phyloP scores from a whole-genome alignment of 2,329 filamentous ascomycete species.

The Neofusicoccum sp. region DNA sequence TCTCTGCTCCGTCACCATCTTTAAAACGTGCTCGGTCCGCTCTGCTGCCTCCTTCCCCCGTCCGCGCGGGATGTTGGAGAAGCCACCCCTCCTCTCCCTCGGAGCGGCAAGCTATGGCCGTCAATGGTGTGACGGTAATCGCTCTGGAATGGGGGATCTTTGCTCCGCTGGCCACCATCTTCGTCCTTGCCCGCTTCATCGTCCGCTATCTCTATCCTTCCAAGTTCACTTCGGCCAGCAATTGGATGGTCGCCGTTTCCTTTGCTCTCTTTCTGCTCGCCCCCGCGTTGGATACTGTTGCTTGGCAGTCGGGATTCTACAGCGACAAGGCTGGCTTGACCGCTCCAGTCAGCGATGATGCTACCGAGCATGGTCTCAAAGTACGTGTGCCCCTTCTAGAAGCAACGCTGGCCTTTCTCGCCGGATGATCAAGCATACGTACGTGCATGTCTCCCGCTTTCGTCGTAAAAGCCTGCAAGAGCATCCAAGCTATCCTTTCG shows the following conservation, averaged over 20 bases:
- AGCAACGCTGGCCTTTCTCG: too few relatives aligned
- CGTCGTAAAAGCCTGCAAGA: too few relatives aligned
- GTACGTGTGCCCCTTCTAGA: background rate
- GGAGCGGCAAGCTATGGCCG: background rate
- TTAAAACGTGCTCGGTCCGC: background rate
- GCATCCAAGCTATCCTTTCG: too few relatives aligned
- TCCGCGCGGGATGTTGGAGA: background rate
- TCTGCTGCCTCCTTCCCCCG: background rate
- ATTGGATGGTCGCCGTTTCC: background rate
- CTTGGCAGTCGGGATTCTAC: background rate
- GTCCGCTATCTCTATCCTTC: background rate
- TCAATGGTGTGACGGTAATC: background rate
- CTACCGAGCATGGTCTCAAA: background rate
- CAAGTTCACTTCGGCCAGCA: background rate
- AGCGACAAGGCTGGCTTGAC: background rate
- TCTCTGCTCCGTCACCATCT: background rate
- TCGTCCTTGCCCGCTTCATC: background rate
- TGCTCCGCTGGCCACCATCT: background rate
- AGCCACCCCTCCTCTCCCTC: background rate
- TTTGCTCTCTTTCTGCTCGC: background rate
- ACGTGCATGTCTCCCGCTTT: too few relatives aligned
- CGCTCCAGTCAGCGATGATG: background rate
- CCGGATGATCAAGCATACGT: too few relatives aligned
- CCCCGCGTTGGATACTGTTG: background rate
- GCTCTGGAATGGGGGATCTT: conserved; percentile 2